Evolutionary conservation across 1,139 yeast species (phyloP), one percentile per base, ranked within the genome.

Genomic region (Trichomonascaceae sp.): DNA sequence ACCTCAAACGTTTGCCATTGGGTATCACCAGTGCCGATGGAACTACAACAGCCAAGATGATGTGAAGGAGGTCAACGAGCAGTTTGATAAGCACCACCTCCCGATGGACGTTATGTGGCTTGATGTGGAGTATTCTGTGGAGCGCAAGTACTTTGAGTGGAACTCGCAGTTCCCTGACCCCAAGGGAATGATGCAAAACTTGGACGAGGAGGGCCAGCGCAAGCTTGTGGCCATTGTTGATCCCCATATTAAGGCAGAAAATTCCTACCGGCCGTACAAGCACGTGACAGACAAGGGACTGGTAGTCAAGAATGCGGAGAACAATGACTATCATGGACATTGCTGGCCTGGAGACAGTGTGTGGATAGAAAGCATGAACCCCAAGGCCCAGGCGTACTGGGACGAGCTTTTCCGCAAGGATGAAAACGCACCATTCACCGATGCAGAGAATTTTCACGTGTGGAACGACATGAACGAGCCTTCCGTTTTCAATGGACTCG

Each of bases 381-480:
- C 92, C 1, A 52, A 60, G 2, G 69, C 82, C 1, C 70, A 64
- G 36, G 50, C 51, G 5, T 67, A 67, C 43, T 89, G 97, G 97
- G 55, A 57, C 31, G 42, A 50, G 3, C 57, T 67, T 39, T 71
- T 66, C 43, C 49, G 41, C 13, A 43, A 42, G 3, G 37, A 41
- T 32, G 33, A 29, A 13, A 66, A 64, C 5, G 54, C 46, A 3
- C 71, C 79, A 38, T 64, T 75, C 43, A 74, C 76, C 0, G 60
- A 66, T 25, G 63, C 74, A 17, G 45, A 51, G 4, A 89, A 89
- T 49, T 54, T 85, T 35, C 79, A 78, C 48, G 62, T 92, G 20
- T 89, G 99, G 99, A 92, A 89, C 55, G 98, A 92, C 55, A 89
- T 89, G 99, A 84, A 81, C 57, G 99, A 89, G 57, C 97, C 97